Evolutionary conservation across 2,329 filamentous ascomycete species (phyloP).

Genomic region (Aspergillus viridinutans): DNA sequence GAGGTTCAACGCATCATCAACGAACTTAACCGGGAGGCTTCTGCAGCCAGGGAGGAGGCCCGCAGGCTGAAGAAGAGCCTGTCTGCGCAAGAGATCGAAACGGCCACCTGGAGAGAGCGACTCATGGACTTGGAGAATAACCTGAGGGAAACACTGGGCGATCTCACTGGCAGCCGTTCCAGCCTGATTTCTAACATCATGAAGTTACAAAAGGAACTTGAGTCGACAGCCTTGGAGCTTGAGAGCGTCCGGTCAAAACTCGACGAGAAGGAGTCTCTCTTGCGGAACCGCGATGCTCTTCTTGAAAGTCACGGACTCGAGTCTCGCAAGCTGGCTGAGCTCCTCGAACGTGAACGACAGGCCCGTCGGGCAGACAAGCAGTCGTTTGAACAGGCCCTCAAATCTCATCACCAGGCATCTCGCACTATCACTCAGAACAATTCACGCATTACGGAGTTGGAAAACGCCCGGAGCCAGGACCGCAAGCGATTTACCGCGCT

Average conservation of each 20-base stretch:
- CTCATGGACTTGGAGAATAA: conserved; percentile 86
- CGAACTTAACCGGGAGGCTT: conserved; percentile 81
- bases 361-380: conserved; percentile 81
- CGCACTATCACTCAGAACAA: conserved; percentile 82
- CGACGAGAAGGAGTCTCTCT: conserved; percentile 83
- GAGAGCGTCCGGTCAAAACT: conserved; percentile 72
- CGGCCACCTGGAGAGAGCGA: conserved; percentile 84
- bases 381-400: conserved; percentile 82
- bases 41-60: conserved; percentile 78
- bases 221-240: conserved; percentile 76
- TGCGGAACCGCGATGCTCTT: conserved; percentile 82
- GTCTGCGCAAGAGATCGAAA: conserved; percentile 79
- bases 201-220: conserved; percentile 82
- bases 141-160: conserved; percentile 79
- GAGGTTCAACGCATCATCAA: conserved; percentile 92
- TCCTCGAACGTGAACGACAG: conserved; percentile 86
- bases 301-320: conserved; percentile 88
- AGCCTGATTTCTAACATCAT: conserved; percentile 81
- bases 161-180: conserved; percentile 79
- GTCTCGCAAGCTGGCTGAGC: conserved; percentile 74
- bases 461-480: conserved; percentile 72
- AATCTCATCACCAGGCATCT: conserved; percentile 81
- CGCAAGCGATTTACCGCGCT: conserved; percentile 70
- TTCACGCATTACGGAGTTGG: conserved; percentile 77
- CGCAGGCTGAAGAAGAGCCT: conserved; percentile 77